phyloP scores from a whole-genome alignment of 2,329 filamentous ascomycete species.

The Diplodia corticola region DNA sequence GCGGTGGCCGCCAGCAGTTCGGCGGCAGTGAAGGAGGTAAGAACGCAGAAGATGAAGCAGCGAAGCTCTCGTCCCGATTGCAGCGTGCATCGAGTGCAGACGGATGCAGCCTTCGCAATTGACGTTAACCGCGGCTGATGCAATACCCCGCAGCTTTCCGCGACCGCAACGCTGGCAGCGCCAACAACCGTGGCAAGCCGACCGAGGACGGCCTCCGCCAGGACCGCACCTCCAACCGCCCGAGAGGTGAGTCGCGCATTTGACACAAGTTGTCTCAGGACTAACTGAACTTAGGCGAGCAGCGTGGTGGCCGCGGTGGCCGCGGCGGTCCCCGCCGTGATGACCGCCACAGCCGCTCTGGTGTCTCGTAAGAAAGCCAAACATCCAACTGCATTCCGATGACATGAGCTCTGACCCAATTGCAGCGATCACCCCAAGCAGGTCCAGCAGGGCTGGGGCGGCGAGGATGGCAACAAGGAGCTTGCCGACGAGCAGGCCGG shows the following conservation, averaged over 20 bases:
- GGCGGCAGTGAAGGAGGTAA: conserved; percentile 85
- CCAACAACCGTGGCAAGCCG: conserved; percentile 78
- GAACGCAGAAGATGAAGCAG: conserved; percentile 40
- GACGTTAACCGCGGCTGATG: conserved; percentile 9
- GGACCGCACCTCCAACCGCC: conserved; percentile 46
- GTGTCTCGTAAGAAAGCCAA: conserved; percentile 54
- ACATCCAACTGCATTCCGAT: background rate
- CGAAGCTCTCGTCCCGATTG: background rate
- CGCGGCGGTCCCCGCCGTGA: conserved; percentile 46
- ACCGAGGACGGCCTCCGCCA: conserved; percentile 66
- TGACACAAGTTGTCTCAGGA: conserved; percentile 4
- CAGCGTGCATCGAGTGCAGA: background rate
- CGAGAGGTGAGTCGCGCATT: conserved; percentile 36
- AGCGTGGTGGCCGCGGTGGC: conserved; percentile 49
- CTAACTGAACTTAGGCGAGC: conserved; percentile 32
- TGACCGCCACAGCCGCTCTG: conserved; percentile 64
- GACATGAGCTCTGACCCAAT: background rate
- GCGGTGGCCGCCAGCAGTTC: conserved; percentile 53
- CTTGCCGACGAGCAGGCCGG: conserved; percentile 89
- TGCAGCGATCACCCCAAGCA: conserved; percentile 79
- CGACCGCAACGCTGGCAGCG: conserved; percentile 78
- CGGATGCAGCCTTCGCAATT: background rate
- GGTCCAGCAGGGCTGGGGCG: conserved; percentile 86
- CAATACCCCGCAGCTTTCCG: conserved; percentile 68
- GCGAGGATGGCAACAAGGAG: conserved; percentile 76